phyloP scores from a whole-genome alignment of 1,284 basidiomycete genomes.

The Ustilago lituana region DNA sequence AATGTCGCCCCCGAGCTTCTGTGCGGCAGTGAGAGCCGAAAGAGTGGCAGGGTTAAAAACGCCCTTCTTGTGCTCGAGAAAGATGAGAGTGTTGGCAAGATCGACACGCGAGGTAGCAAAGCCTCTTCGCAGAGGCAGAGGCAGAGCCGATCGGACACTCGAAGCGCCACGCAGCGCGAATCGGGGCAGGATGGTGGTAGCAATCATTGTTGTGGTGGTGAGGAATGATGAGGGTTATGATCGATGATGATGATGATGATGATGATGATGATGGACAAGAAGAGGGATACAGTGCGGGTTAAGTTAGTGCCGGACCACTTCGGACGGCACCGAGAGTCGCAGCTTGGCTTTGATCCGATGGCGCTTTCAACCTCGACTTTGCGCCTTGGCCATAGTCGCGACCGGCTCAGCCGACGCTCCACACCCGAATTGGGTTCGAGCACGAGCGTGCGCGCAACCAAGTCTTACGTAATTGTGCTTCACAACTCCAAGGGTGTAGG shows the following conservation, averaged over 20 bases:
- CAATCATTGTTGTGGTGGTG: slow-evolving; percentile 58
- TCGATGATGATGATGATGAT: slow-evolving; percentile 7
- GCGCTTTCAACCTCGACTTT: slow-evolving; percentile 21
- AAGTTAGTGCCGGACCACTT: slow-evolving; percentile 14
- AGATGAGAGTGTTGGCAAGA: slow-evolving; percentile 75
- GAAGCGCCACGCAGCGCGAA: slow-evolving; percentile 20
- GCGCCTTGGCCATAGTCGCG: background rate
- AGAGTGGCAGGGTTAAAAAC: slow-evolving; percentile 84
- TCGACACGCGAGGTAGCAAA: slow-evolving; percentile 59
- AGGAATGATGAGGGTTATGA: too few species aligned
- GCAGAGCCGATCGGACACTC: slow-evolving; percentile 16
- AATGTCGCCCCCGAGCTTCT: slow-evolving; percentile 81
- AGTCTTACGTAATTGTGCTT: slow-evolving; percentile 25
- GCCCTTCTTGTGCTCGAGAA: slow-evolving; percentile 86
- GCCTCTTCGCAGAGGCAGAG: slow-evolving; percentile 43
- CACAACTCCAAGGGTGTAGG: too few species aligned
- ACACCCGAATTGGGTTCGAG: slow-evolving; percentile 17
- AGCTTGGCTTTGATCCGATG: too few species aligned
- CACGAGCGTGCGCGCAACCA: slow-evolving; percentile 6
- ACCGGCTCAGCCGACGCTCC: slow-evolving; percentile 33
- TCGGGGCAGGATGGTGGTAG: slow-evolving; percentile 36
- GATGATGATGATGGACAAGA: background rate
- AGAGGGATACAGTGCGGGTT: background rate
- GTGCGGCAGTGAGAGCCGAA: slow-evolving; percentile 87
- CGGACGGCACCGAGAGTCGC: background rate